phyloP scores from a whole-genome alignment of 179 eudicot genomes.

The Camellia oleifera region DNA sequence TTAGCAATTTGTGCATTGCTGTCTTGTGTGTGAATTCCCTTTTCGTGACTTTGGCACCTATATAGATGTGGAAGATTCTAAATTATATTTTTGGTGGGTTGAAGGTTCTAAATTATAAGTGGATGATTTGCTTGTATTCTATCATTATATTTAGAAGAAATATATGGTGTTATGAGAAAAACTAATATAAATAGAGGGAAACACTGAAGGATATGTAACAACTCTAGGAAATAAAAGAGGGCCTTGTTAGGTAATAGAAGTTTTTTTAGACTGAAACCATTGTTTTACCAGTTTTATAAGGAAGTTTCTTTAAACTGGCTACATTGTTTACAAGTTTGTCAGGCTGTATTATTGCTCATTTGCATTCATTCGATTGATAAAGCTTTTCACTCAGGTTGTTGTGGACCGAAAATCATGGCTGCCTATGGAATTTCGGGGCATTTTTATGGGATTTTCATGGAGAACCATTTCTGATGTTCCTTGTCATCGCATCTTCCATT shows the following conservation, averaged over 20 bases:
- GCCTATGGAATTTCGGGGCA: too few relatives aligned
- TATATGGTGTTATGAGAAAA: not conserved
- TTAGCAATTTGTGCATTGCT: not conserved
- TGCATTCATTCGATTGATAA: not conserved
- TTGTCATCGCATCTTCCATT: not conserved
- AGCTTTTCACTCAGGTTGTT: not conserved
- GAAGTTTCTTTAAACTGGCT: not conserved
- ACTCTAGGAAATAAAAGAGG: not conserved
- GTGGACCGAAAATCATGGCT: too few relatives aligned
- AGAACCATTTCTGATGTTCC: not conserved
- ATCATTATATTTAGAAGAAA: not conserved
- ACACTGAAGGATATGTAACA: not conserved
- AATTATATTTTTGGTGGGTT: not conserved
- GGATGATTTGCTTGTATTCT: not conserved
- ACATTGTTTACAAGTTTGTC: not conserved
- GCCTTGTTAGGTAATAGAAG: not conserved
- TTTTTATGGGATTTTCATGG: not conserved
- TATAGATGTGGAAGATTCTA: not conserved
- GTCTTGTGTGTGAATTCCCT: not conserved
- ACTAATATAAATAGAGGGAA: not conserved
- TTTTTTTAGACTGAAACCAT: not conserved
- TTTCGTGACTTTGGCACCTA: not conserved
- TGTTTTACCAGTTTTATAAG: not conserved
- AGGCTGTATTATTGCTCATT: not conserved
- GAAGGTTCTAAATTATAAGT: not conserved